Percentiles rank a stretch among this genome's conserved stretches.
These are phyloP conservation scores for Apiotrichum siamense DNA, from an alignment of 1,284 basidiomycete genomes.

Conservation along the genomic window DNA sequence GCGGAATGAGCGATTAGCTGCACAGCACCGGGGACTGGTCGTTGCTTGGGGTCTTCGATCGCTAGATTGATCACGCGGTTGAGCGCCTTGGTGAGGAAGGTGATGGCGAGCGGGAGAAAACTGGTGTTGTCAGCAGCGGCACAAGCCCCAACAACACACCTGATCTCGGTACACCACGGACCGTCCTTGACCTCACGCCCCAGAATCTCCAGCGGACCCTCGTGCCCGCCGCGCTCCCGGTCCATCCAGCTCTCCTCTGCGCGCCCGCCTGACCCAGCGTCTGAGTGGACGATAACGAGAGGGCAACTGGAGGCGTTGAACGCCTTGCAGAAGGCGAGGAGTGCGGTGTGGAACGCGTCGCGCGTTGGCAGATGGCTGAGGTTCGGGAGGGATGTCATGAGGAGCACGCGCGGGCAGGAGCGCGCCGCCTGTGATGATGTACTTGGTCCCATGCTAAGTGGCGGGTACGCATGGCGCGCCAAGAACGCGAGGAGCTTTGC, in stretches of 20 bases:
- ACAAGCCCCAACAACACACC: conserved; percentile 50
- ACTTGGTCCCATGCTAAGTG: conserved; percentile 54
- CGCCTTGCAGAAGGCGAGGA: conserved; percentile 57
- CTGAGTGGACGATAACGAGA: conserved; percentile 76
- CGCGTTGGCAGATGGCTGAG: conserved; percentile 69
- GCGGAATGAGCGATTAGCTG: conserved; percentile 70
- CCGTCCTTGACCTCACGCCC: conserved; percentile 60
- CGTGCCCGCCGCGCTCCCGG: conserved; percentile 51
- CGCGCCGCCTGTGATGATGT: conserved; percentile 21
- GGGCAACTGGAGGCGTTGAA: conserved; percentile 53
- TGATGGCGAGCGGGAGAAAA: conserved; percentile 86
- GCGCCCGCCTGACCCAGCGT: conserved; percentile 68
- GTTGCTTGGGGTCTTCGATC: conserved; percentile 37
- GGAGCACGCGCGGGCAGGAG: conserved; percentile 53
- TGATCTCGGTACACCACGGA: conserved; percentile 64
- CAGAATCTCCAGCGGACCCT: conserved; percentile 48
- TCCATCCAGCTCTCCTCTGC: conserved; percentile 50
- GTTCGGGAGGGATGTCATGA: conserved; percentile 91
- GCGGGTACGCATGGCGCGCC: conserved; percentile 59
- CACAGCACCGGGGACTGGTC: conserved; percentile 60
- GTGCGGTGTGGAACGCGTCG: conserved; percentile 64
- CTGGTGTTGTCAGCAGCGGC: conserved; percentile 48
- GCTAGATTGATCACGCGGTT: conserved; percentile 58
- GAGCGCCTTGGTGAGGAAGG: conserved; percentile 73
- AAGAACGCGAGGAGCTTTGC: conserved; percentile 75